Base-by-base conservation (phyloP, 2,329 filamentous ascomycete species). In the Arthroderma sp. region DNA sequence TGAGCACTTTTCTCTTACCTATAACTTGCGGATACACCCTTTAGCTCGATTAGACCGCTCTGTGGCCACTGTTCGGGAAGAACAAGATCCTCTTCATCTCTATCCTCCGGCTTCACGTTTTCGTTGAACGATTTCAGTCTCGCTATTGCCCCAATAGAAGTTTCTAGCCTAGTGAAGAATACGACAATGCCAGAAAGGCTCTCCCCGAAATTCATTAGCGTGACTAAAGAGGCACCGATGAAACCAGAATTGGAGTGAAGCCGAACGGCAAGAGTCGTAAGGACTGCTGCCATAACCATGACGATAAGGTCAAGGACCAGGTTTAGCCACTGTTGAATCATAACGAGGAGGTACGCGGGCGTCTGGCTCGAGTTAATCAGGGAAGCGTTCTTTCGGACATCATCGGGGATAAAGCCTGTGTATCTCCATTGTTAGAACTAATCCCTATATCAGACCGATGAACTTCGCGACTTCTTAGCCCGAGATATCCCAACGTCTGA, bases 251-350 rank as follows among this genome's bases (percentile, higher is more conserved):
- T 63, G 7, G 60, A 61, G 38, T 56, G 65, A 7, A 73, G 63
- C n/a, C 64, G 59, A 3, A 72, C 67, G 2, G 69, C 66, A 3
- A 76, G 63, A 0, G 68, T 63, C 15, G 70, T 66, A n/a, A 75
- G 62, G 9, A 71, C 58, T 1, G 69, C 63, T 1, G 72, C 72
- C 2, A 74, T 57, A 4, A 64, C 67, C 2, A 69, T 69, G 1
- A 74, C 71, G 5, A 73, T 58, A 7, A 76, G 61, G 47, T 73
- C 67, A 7, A 75, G 63, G 0, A 73, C 70, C 1, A 75, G 62
- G 0, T 66, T 69, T 2, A 76, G 66, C 70, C 71, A 73, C 28
- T 64, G 60, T 55, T 73, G 71, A 3, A 69, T 62, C 19, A 66
- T 64, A 15, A 59, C 59, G 1, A 73, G 63, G 7, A 72, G 66